phyloP scores from a whole-genome alignment of 2,329 filamentous ascomycete genomes.

The Diplodia intermedia region DNA sequence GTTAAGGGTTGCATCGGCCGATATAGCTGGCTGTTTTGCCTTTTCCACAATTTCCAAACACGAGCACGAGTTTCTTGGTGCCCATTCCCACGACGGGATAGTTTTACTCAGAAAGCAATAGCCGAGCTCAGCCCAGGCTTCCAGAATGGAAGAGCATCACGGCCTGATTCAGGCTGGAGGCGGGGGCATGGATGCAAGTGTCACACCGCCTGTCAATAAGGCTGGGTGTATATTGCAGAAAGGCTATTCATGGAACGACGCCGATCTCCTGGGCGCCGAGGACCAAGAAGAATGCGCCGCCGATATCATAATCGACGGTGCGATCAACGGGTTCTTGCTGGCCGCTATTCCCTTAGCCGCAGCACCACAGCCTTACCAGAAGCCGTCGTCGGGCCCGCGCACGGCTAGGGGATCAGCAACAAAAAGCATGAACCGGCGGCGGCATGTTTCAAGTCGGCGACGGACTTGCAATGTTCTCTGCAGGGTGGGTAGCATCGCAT shows the following conservation, averaged over 20 bases:
- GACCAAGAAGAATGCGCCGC: not conserved
- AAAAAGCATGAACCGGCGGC: not conserved
- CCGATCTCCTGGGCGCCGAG: slow-evolving; percentile 11
- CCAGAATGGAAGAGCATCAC: too few relatives aligned
- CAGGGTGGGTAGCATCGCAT: not conserved
- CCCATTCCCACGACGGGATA: not conserved
- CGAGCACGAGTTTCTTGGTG: slow-evolving; percentile 12
- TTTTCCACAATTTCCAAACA: slow-evolving; percentile 24
- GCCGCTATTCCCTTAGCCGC: not conserved
- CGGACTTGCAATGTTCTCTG: not conserved
- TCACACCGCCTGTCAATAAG: slow-evolving; percentile 26
- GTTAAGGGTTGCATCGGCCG: not conserved
- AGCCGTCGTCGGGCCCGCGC: slow-evolving; percentile 17
- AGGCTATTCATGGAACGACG: not conserved
- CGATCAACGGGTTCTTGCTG: slow-evolving; percentile 15
- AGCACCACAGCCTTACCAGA: slow-evolving; percentile 17
- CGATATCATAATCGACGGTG: slow-evolving; percentile 20
- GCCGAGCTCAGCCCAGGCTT: not conserved
- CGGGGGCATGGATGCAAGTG: not conserved
- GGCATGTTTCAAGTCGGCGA: not conserved
- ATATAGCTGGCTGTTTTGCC: not conserved
- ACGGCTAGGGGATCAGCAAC: slow-evolving; percentile 3
- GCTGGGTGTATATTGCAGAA: not conserved
- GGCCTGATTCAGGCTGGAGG: not conserved
- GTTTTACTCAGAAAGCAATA: not conserved